A percentile compares a stretch with the other conserved stretches of the same genome.
Evolutionary conservation across 805 yeast species (phyloP).

Genomic region (Candida koratica): DNA sequence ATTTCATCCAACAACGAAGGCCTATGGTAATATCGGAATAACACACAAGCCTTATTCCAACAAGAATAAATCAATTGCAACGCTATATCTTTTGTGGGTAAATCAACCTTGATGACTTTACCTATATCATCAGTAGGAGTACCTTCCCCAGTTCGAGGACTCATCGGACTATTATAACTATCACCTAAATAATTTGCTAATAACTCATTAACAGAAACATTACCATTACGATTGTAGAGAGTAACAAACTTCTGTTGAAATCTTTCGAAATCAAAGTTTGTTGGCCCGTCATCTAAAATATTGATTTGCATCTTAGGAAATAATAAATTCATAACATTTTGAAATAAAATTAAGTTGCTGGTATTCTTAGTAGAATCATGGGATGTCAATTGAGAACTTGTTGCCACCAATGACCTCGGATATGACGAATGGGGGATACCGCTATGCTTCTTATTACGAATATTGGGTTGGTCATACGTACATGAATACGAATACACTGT

Average conservation of each 20-base stretch:
- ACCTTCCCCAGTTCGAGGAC: conserved; percentile 10
- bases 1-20: conserved; percentile 74
- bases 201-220: conserved; percentile 24
- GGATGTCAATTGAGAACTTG: conserved; percentile 7
- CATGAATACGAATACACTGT: conserved; percentile 84
- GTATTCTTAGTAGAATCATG: conserved; percentile 12
- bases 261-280: conserved; percentile 31
- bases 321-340: conserved; percentile 31
- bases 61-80: conserved; percentile 66
- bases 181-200: conserved; percentile 28
- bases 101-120: conserved; percentile 55
- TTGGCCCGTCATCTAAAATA: conserved; percentile 28
- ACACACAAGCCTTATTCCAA: conserved; percentile 82
- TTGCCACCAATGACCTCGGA: conserved; percentile 10
- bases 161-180: conserved; percentile 12
- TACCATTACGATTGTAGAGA: conserved; percentile 15
- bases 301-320: conserved; percentile 35
- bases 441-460: conserved; percentile 45
- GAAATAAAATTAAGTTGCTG: conserved; percentile 26
- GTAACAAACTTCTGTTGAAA: conserved; percentile 25
- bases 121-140: conserved; percentile 20
- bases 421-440: conserved; percentile 27
- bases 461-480: conserved; percentile 75
- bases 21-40: conserved; percentile 81
- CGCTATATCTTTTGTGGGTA: conserved; percentile 76